Conservation (phyloP, 345 rosid genomes). For the Acer yangbiense region DNA sequence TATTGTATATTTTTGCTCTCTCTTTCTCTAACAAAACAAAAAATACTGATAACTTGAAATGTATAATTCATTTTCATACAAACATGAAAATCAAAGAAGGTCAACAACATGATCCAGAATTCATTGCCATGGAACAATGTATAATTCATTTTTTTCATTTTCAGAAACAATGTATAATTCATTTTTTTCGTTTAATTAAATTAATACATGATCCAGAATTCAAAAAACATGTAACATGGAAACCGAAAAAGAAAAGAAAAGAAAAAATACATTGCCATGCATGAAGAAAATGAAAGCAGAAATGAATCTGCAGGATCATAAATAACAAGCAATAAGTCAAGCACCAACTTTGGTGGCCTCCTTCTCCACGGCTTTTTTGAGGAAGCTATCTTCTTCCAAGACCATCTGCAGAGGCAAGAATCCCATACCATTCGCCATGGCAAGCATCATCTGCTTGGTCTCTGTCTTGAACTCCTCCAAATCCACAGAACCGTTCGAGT, state of each 20-base stretch:
- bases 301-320: neutral
- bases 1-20: too few relatives aligned
- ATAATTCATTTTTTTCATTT: too few relatives aligned
- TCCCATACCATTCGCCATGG: slow-evolving; percentile 51
- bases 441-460: slow-evolving; percentile 45
- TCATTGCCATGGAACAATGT: too few relatives aligned
- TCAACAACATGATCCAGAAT: too few relatives aligned
- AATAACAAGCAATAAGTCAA: neutral
- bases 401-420: slow-evolving; percentile 54
- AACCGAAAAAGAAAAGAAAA: too few relatives aligned
- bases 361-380: slow-evolving; percentile 50
- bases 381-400: slow-evolving; percentile 47
- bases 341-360: slow-evolving; percentile 30
- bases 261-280: neutral
- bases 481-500: slow-evolving; percentile 40
- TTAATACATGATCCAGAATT: neutral
- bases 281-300: neutral
- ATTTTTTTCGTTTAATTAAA: neutral
- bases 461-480: slow-evolving; percentile 50
- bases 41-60: too few relatives aligned
- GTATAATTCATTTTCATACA: too few relatives aligned
- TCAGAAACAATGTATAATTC: too few relatives aligned
- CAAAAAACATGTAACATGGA: neutral
- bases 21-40: too few relatives aligned
- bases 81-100: too few relatives aligned